phyloP scores from a whole-genome alignment of 495 filamentous ascomycete species.

The Hypoxylon crocopeplum region DNA sequence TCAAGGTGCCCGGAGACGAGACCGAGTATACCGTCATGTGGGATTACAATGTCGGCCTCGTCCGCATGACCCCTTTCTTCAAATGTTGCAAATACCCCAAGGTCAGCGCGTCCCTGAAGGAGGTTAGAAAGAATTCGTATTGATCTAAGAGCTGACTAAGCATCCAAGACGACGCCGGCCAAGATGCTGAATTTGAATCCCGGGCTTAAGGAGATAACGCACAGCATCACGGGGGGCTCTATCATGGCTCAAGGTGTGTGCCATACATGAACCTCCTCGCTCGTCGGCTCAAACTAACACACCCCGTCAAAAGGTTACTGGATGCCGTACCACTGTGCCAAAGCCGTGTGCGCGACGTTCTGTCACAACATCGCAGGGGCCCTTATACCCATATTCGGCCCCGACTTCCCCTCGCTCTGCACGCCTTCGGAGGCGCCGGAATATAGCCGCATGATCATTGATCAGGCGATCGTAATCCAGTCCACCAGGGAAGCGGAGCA shows the following conservation, averaged over 20 bases:
- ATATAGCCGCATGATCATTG: slow-evolving; percentile 74
- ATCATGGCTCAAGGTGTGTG: slow-evolving; percentile 84
- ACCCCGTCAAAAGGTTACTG: slow-evolving; percentile 77
- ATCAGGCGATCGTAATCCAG: slow-evolving; percentile 60
- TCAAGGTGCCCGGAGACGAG: slow-evolving; percentile 71
- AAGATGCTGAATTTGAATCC: slow-evolving; percentile 81
- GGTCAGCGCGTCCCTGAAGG: slow-evolving; percentile 52
- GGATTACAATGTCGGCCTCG: slow-evolving; percentile 97
- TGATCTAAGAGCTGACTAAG: slow-evolving; percentile 13
- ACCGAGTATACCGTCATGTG: slow-evolving; percentile 83
- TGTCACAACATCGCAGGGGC: slow-evolving; percentile 84
- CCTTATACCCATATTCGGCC: slow-evolving; percentile 87
- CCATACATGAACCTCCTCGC: not conserved
- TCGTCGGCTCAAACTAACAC: slow-evolving; percentile 1
- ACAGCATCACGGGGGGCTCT: slow-evolving; percentile 94
- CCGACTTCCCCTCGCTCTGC: slow-evolving; percentile 76
- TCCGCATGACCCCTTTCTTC: slow-evolving; percentile 94
- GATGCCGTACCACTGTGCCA: slow-evolving; percentile 89
- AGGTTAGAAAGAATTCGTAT: not conserved
- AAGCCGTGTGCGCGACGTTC: slow-evolving; percentile 83
- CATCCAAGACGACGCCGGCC: slow-evolving; percentile 75
- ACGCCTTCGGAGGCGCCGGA: slow-evolving; percentile 61
- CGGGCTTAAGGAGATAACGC: slow-evolving; percentile 82
- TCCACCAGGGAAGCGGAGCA: slow-evolving; percentile 61
- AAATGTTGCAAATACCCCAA: slow-evolving; percentile 87